Evolutionary conservation across 192 early-diverging fungal species (phyloP).

Genomic region (Backusella luteola): DNA sequence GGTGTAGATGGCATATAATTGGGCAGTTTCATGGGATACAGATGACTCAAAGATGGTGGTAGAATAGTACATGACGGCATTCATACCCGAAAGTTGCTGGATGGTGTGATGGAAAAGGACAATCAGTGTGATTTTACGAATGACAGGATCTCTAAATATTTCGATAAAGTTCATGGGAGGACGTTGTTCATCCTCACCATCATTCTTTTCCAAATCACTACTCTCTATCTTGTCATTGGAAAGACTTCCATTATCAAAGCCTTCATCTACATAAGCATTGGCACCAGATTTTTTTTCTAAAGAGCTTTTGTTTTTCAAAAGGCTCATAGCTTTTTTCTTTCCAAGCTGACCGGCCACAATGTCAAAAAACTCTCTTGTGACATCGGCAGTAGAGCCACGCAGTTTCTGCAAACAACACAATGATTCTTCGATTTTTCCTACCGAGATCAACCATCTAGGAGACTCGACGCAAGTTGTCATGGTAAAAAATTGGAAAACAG

Average conservation of each 20-base stretch:
- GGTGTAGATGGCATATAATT: conserved; percentile 6
- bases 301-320: neutral
- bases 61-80: conserved; percentile 82
- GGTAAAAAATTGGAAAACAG: conserved; percentile 52
- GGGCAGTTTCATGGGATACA: conserved; percentile 44
- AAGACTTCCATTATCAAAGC: neutral
- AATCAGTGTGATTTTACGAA: conserved; percentile 61
- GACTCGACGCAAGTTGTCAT: conserved; percentile 76
- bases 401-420: conserved; percentile 49
- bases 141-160: conserved; percentile 55
- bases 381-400: conserved; percentile 46
- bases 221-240: neutral
- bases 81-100: conserved; percentile 85
- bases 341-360: conserved; percentile 48
- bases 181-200: conserved; percentile 7
- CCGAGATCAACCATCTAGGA: conserved; percentile 68
- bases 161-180: conserved; percentile 37
- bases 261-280: neutral
- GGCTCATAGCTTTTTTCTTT: conserved; percentile 1
- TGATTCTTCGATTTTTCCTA: conserved; percentile 65
- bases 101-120: conserved; percentile 67
- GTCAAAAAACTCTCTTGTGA: conserved; percentile 61
- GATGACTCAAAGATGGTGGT: conserved; percentile 72
- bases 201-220: neutral
- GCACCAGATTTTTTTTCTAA: neutral